Evolutionary conservation across 2,329 filamentous ascomycete species (phyloP).

Genomic region (Fusarium tjaetaba): DNA sequence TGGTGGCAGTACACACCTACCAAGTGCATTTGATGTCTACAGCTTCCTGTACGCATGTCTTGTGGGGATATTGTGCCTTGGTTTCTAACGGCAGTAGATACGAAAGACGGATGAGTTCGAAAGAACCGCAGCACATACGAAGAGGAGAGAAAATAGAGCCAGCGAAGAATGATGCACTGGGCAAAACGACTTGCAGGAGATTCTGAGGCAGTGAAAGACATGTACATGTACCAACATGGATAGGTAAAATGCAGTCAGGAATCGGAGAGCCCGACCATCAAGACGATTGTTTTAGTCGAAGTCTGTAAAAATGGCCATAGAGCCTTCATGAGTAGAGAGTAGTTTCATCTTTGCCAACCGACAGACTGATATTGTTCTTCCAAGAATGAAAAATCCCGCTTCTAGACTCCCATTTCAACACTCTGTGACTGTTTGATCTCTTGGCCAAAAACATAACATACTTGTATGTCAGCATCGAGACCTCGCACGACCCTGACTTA

Average conservation of each 20-base stretch:
- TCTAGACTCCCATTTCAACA: neutral
- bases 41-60: neutral
- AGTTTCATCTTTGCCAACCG: neutral
- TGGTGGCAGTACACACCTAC: neutral
- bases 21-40: neutral
- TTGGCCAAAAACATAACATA: neutral
- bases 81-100: neutral
- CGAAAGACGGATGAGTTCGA: neutral
- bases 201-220: neutral
- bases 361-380: neutral
- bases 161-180: neutral
- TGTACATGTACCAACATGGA: neutral
- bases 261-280: constrained; percentile 27
- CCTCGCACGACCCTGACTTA: constrained; percentile 30
- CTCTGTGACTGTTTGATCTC: constrained; percentile 2
- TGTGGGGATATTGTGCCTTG: neutral
- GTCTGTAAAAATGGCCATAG: neutral
- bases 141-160: neutral
- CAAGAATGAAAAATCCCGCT: neutral
- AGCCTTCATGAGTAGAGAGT: neutral
- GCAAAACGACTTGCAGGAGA: neutral
- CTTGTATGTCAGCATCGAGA: constrained; percentile 4
- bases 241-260: constrained; percentile 9
- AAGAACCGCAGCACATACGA: neutral
- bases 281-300: constrained; percentile 4